Evolutionary conservation across 208 protist species (phyloP).

Genomic region (Leishmania major): DNA sequence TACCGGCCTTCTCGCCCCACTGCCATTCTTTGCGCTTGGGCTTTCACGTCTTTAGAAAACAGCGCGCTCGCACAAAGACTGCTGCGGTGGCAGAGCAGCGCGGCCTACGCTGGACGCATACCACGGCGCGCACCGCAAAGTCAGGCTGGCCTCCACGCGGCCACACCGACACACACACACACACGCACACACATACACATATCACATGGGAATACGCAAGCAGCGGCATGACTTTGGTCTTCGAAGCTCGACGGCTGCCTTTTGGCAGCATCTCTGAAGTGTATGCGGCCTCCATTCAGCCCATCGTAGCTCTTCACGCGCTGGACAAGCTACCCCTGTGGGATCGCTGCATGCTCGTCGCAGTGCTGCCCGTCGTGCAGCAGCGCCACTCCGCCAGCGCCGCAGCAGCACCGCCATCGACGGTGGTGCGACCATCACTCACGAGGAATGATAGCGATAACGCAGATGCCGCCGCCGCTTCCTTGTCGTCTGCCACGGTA

Average conservation of each 20-base stretch:
- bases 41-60: not conserved
- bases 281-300: conserved; percentile 15
- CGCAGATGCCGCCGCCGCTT: not conserved
- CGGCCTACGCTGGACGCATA: not conserved
- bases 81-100: not conserved
- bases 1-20: not conserved
- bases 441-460: not conserved
- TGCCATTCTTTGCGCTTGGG: too few relatives aligned
- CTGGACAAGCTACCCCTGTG: conserved; percentile 48
- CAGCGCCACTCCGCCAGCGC: conserved; percentile 21
- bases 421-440: not conserved
- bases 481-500: not conserved
- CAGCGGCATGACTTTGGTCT: conserved; percentile 66
- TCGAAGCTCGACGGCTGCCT: conserved; percentile 67
- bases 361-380: conserved; percentile 58
- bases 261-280: conserved; percentile 45
- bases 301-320: conserved; percentile 2
- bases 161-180: not conserved
- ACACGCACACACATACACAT: not conserved
- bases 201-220: not conserved
- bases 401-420: not conserved
- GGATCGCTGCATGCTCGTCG: conserved; percentile 61
- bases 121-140: too few relatives aligned
- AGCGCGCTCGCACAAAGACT: not conserved
- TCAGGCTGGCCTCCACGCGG: too few relatives aligned